Evolutionary conservation across 805 yeast species (phyloP), one percentile per base, ranked within the genome.

Genomic region (Teunomyces panamensis): DNA sequence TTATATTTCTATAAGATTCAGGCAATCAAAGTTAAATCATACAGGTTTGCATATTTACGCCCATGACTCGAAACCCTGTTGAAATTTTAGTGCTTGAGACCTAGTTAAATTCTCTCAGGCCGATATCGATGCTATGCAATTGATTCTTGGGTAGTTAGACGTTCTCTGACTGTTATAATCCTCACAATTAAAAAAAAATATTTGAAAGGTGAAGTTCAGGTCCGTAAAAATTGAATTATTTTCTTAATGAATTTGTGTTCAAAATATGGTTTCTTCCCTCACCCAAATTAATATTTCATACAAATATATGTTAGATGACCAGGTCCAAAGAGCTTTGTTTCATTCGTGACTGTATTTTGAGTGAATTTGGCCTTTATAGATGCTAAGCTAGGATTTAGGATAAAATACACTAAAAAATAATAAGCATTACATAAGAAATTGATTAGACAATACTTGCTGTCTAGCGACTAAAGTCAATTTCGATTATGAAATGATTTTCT

Each of bases 21-120:
- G 30, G 30, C 29, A 37, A 37, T 37, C 28, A 37, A 37, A 37
- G 16, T 37, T 37, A 37, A 32, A 32, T 32, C 34, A 32, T 32
- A 32, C 34, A 32, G 34, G 34, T 32, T 32, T 16, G 34, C 34
- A 32, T 32, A 32, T 13, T 32, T 32, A 32, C 17, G 17, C n/a
- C 34, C 34, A 32, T 32, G 34, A 32, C 34, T 32, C 34, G 34
- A 32, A 32, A 32, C 34, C 34, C 10, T 7, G 17, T 1, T 13
- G 34, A 13, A 32, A 32, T 32, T 13, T 32, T 13, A 32, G 34
- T 32, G 34, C 7, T 13, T 13, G 34, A 13, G 16, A 7, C 9
- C 17, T 5, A 32, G 14, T 11, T 32, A 32, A 32, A n/a, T 32
- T 32, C 13, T 8, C 34, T 13, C 9, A 32, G 13, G 1, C 17